Conservation (phyloP, 176 grass and related monocot species). For the Zea luxurians region DNA sequence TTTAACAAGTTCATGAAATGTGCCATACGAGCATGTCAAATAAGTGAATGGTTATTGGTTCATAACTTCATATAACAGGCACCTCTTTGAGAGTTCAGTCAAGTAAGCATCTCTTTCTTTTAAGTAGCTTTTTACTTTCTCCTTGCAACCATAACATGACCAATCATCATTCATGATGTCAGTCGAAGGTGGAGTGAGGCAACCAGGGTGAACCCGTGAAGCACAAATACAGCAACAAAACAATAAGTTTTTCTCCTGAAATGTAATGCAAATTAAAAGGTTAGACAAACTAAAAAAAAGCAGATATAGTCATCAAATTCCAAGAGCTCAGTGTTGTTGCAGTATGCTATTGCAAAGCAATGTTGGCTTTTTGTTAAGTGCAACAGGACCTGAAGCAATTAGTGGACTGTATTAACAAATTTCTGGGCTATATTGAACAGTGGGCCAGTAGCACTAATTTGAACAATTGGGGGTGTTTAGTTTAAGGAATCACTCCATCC, state of each 20-base stretch:
- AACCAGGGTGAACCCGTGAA: constrained; percentile 74
- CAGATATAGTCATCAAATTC: constrained; percentile 9
- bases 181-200: constrained; percentile 83
- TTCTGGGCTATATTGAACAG: neutral
- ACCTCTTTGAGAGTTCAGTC: constrained; percentile 82
- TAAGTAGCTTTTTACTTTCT: constrained; percentile 72
- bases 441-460: neutral
- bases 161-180: constrained; percentile 74
- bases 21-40: neutral
- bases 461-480: neutral
- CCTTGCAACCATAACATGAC: constrained; percentile 86
- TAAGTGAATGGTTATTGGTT: neutral
- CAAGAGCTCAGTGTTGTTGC: neutral
- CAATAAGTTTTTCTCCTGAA: constrained; percentile 71
- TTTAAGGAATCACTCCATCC: too few species aligned
- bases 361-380: constrained; percentile 11
- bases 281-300: constrained; percentile 22
- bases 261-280: constrained; percentile 29
- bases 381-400: neutral
- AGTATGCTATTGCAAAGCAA: constrained; percentile 18
- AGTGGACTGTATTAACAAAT: too few species aligned
- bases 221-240: constrained; percentile 80
- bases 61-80: constrained; percentile 18
- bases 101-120: constrained; percentile 81
- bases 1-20: constrained; percentile 25